Evolutionary conservation across 2,329 filamentous ascomycete genomes (phyloP).

Genomic region (Chrysosporium keratinophilum): DNA sequence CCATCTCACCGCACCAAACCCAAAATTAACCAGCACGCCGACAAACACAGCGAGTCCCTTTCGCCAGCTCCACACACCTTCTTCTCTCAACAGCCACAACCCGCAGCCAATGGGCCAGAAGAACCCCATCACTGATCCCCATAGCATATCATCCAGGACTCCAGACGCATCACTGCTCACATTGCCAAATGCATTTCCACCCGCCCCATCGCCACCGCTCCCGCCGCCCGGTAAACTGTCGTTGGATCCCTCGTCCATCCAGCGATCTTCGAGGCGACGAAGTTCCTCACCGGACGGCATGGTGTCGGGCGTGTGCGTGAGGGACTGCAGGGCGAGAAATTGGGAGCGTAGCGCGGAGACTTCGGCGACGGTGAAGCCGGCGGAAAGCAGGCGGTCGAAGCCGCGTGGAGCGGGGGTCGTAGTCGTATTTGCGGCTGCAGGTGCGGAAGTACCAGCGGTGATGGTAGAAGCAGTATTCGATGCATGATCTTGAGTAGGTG

Average conservation of each 20-base stretch:
- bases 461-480: no score
- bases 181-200: constrained; percentile 32
- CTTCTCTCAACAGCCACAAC: constrained; percentile 74
- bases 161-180: constrained; percentile 24
- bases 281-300: constrained; percentile 72
- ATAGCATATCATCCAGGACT: constrained; percentile 75
- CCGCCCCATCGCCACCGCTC: constrained; percentile 27
- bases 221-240: constrained; percentile 32
- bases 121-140: constrained; percentile 83
- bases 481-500: background rate
- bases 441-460: no score
- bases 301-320: constrained; percentile 74
- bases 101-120: constrained; percentile 85
- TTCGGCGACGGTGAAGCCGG: constrained; percentile 74
- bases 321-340: constrained; percentile 74
- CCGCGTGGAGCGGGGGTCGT: constrained; percentile 54
- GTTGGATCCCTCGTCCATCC: constrained; percentile 61
- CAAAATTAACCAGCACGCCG: constrained; percentile 68
- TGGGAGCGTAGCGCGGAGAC: constrained; percentile 77
- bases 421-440: constrained; percentile 5
- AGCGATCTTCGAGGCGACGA: constrained; percentile 71
- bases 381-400: constrained; percentile 72
- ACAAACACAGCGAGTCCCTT: constrained; percentile 79
- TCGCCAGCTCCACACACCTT: constrained; percentile 74
- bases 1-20: constrained; percentile 60